phyloP scores from a whole-genome alignment of 257 asterid genomes.

The Gentiana straminea region DNA sequence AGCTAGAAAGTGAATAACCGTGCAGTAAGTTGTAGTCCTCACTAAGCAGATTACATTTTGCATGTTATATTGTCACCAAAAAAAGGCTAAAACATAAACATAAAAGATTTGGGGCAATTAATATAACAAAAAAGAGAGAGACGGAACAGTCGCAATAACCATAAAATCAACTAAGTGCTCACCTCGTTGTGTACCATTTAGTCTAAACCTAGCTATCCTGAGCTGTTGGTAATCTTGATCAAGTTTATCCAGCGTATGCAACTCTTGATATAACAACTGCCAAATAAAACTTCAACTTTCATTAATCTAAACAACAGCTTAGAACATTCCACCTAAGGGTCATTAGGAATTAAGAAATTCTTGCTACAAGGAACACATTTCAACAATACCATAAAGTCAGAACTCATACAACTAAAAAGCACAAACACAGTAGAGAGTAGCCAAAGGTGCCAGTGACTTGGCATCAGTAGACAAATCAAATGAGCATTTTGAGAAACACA shows the following conservation, averaged over 20 bases:
- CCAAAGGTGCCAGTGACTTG: too few species aligned
- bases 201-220: slow-evolving; percentile 33
- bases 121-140: too few species aligned
- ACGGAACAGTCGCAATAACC: too few species aligned
- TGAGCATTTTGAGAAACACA: too few species aligned
- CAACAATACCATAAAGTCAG: too few species aligned
- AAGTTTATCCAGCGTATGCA: slow-evolving; percentile 40
- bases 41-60: too few species aligned
- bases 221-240: slow-evolving; percentile 47
- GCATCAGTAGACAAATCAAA: too few species aligned
- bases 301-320: neutral
- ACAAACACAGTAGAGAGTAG: neutral
- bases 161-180: slow-evolving; percentile 7
- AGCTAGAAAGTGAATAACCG: too few species aligned
- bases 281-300: slow-evolving; percentile 7
- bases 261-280: slow-evolving; percentile 72
- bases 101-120: too few species aligned
- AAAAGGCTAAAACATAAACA: too few species aligned
- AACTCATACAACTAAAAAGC: slow-evolving; percentile 1
- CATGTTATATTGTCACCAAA: too few species aligned
- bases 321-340: neutral
- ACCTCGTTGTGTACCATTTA: slow-evolving; percentile 43
- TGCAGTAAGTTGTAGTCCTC: too few species aligned
- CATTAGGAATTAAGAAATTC: neutral
- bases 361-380: neutral